Conservation (phyloP, 2,329 filamentous ascomycete genomes). For the Aspergillus vadensis region DNA sequence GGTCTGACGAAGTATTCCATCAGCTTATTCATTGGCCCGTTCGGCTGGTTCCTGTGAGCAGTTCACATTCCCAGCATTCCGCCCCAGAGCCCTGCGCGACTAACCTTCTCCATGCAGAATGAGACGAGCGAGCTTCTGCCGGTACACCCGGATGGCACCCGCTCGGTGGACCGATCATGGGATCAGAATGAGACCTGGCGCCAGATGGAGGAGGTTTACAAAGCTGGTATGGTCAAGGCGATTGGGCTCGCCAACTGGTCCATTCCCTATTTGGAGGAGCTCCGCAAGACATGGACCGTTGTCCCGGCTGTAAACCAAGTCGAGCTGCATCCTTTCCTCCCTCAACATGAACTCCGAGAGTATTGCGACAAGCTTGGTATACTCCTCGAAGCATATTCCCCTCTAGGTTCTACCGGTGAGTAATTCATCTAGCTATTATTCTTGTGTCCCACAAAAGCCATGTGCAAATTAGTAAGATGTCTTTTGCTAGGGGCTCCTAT, state of each 20-base stretch:
- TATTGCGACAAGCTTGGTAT: slow-evolving; percentile 39
- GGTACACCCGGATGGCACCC: slow-evolving; percentile 4
- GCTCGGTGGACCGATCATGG: slow-evolving; percentile 10
- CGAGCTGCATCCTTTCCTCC: slow-evolving; percentile 43
- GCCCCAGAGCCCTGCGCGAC: neutral
- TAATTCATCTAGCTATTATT: neutral
- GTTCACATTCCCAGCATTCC: neutral
- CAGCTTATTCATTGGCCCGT: slow-evolving; percentile 50
- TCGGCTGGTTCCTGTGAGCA: slow-evolving; percentile 12
- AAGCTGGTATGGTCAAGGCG: slow-evolving; percentile 21
- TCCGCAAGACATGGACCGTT: slow-evolving; percentile 20
- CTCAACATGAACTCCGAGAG: slow-evolving; percentile 38
- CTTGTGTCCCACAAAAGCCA: no score
- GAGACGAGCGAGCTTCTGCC: slow-evolving; percentile 8
- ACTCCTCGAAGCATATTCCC: slow-evolving; percentile 41
- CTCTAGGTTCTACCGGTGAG: slow-evolving; percentile 22
- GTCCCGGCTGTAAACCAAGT: slow-evolving; percentile 39
- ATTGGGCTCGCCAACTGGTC: slow-evolving; percentile 30
- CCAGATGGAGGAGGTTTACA: slow-evolving; percentile 26
- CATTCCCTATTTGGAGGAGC: slow-evolving; percentile 23
- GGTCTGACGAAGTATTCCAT: neutral
- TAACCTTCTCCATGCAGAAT: neutral
- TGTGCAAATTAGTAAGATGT: neutral
- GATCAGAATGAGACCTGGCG: slow-evolving; percentile 25
- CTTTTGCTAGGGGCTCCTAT: neutral